Evolutionary conservation across 495 filamentous ascomycete species (phyloP).

Genomic region (Neurospora sublineolata): DNA sequence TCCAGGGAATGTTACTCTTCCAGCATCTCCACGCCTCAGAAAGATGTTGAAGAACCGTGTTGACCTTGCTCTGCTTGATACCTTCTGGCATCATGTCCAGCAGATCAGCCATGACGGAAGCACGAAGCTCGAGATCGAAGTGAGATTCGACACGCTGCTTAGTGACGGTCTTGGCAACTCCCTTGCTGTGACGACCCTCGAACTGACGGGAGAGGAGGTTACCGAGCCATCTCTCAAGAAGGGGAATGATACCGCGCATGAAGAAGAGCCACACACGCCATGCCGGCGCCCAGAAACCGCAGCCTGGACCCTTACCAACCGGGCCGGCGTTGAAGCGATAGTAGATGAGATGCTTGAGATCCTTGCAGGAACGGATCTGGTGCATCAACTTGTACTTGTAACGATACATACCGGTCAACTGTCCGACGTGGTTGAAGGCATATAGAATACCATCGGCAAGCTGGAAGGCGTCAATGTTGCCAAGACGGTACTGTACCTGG

Average conservation of each 20-base stretch:
- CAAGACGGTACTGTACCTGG: constrained; percentile 94
- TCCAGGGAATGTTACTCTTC: constrained; percentile 99
- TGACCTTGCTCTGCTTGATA: constrained; percentile 99
- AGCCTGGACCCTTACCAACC: constrained; percentile 95
- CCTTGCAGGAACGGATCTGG: constrained; percentile 98
- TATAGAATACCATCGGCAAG: constrained; percentile 97
- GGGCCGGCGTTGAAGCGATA: constrained; percentile 98
- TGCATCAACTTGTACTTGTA: constrained; percentile 99
- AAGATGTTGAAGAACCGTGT: constrained; percentile 92
- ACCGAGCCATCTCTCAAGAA: constrained; percentile 95
- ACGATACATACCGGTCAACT: constrained; percentile 98
- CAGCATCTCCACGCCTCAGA: constrained; percentile 98
- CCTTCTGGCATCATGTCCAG: constrained; percentile 99
- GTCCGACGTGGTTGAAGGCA: constrained; percentile 98
- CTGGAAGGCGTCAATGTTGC: constrained; percentile 98
- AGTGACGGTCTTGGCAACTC: constrained; percentile 97
- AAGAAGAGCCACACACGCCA: constrained; percentile 99
- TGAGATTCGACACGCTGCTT: constrained; percentile 99
- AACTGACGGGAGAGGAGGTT: constrained; percentile 96
- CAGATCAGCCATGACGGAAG: constrained; percentile 96
- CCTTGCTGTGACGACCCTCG: constrained; percentile 97
- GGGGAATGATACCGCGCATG: constrained; percentile 95
- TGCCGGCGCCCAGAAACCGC: constrained; percentile 98
- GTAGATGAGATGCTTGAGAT: constrained; percentile 98
- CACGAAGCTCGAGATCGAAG: constrained; percentile 94